phyloP scores from a whole-genome alignment of 2,329 filamentous ascomycete species.

The Diplodia scrobiculata region DNA sequence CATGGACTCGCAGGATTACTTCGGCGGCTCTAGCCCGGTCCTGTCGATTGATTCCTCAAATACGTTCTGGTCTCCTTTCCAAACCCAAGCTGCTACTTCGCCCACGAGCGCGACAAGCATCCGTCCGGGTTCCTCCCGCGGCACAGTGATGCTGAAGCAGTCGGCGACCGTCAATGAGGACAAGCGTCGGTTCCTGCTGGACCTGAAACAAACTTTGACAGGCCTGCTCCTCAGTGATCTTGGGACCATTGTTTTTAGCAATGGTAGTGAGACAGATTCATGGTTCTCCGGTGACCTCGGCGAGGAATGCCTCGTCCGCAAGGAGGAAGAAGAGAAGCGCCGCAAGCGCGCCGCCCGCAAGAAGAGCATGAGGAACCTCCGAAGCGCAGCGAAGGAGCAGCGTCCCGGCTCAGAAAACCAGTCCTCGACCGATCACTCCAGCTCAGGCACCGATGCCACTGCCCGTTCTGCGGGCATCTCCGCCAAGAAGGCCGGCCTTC shows the following conservation, averaged over 20 bases:
- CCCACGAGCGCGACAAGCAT: conserved; percentile 64
- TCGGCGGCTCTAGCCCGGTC: conserved; percentile 68
- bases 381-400: conserved; percentile 36
- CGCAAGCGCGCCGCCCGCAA: conserved; percentile 45
- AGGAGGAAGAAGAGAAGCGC: conserved; percentile 46
- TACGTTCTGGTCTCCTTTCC: conserved; percentile 89
- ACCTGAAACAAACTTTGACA: conserved; percentile 76
- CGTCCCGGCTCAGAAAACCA: conserved; percentile 46
- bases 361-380: conserved; percentile 66
- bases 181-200: conserved; percentile 75
- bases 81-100: conserved; percentile 62
- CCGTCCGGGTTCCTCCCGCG: conserved; percentile 67
- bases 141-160: conserved; percentile 64
- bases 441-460: conserved; percentile 50
- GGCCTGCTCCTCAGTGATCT: conserved; percentile 87
- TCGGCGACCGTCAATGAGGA: conserved; percentile 63
- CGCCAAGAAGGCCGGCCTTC: conserved; percentile 48
- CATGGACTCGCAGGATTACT: conserved; percentile 69
- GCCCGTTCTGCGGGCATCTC: conserved; percentile 46
- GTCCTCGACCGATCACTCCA: conserved; percentile 51
- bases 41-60: conserved; percentile 72
- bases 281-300: conserved; percentile 72
- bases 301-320: conserved; percentile 45
- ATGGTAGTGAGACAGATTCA: conserved; percentile 86
- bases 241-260: conserved; percentile 80